Evolutionary conservation across 495 filamentous ascomycete species (phyloP).

Genomic region (Mycothermus thermophilus): DNA sequence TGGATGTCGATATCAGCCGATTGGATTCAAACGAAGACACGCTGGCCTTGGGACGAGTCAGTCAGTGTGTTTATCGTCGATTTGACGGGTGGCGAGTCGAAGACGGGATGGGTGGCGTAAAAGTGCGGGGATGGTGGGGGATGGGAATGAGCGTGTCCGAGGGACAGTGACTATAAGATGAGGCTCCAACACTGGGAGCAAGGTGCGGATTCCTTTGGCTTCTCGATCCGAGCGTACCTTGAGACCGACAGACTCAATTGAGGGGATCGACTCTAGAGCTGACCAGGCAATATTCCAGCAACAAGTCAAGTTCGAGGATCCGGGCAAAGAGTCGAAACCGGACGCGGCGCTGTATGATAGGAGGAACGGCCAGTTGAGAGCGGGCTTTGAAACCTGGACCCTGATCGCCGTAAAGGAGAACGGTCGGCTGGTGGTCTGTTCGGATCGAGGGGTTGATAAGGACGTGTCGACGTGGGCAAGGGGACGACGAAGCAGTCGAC

Average conservation of each 20-base stretch:
- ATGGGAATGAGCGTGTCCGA: neutral
- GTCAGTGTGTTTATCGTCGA: conserved; percentile 5
- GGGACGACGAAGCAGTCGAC: neutral
- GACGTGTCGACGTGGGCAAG: conserved; percentile 1
- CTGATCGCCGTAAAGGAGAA: no score
- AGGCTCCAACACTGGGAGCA: conserved; percentile 1
- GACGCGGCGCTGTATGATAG: no score
- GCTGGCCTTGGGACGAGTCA: neutral
- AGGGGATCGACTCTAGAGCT: conserved; percentile 14
- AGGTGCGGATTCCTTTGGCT: conserved; percentile 6
- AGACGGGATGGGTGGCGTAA: neutral
- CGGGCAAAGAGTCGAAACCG: neutral
- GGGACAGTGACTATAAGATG: no score
- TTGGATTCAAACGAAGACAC: conserved; percentile 1
- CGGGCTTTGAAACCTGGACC: no score
- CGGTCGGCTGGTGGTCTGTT: no score
- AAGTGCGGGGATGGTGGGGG: neutral
- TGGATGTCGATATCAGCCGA: conserved; percentile 9
- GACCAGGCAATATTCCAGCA: conserved; percentile 28
- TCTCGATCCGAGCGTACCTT: conserved; percentile 7
- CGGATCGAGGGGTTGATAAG: no score
- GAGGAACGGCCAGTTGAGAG: no score
- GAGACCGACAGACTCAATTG: conserved; percentile 3
- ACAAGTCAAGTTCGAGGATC: conserved; percentile 15
- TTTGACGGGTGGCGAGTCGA: neutral